Base-by-base conservation (phyloP, 2,329 filamentous ascomycete species). In the Clonostachys rhizophaga region DNA sequence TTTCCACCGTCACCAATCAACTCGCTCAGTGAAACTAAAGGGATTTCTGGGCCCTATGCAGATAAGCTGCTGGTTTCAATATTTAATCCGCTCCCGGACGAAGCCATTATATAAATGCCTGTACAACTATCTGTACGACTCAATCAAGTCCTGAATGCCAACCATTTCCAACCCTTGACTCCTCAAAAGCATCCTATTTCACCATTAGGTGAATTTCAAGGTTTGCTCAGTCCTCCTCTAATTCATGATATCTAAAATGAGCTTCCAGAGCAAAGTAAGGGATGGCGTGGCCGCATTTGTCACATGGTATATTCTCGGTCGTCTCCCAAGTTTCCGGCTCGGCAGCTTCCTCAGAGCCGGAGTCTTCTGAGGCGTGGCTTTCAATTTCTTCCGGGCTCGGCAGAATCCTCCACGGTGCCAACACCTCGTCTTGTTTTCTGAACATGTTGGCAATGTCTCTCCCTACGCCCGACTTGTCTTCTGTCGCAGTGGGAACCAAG, bases 371-470 rank as follows among this genome's bases (percentile, higher is more conserved):
- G 34, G 49, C 49, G 17, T 47, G 45, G 16, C 49, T 47, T n/a
- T 57, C 58, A 9, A 61, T 60, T 17, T 61, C 59, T 9, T 64
- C 63, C 13, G 18, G 17, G 13, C 57, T 60, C 6, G 64, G 63
- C 12, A 45, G 34, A 10, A 83, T 72, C 44, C 70, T 83, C 70
- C 86, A 91, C 44, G 87, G 82, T 50, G 76, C 81, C 47, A 91
- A 67, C 33, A 83, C 77, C 41, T 81, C 76, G 44, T 89, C 84
- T 60, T 95, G 90, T 47, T 74, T 76, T 57, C 73, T 82, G 62
- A 96, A 95, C 90, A 96, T 95, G 58, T 74, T 79, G 1, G 78
- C 78, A 54, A 96, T 96, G 58, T 96, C 84, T 52, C 87, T 76
- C 2, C 88, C 89, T n/a, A 69, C 72, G 33, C 76, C 78, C 10